Base-by-base conservation (phyloP, 495 filamentous ascomycete genomes). In the Lindgomyces ingoldianus region DNA sequence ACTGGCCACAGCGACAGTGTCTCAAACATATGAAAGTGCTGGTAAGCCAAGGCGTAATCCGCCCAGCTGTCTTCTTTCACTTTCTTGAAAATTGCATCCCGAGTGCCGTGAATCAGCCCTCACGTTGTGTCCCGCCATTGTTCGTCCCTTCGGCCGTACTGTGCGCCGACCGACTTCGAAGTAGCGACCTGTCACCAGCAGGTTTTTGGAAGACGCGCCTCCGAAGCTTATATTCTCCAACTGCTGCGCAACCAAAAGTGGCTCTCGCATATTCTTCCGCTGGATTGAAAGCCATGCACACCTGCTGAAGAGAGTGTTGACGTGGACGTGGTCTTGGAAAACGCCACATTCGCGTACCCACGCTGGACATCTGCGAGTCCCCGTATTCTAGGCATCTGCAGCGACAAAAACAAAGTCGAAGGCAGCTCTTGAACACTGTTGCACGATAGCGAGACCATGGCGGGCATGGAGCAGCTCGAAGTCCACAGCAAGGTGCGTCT, bases 401-500 rank as follows among this genome's bases (percentile, higher is more conserved):
- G 10, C 12, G 21, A 2, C 9, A 4, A 16, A 25, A 22, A 22
- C 2, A 30, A 11, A 52, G 22, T 27, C 18, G 22, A 19, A 47
- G 6, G 8, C 8, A 22, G 6, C 44, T 6, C n/a, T n/a, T n/a
- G n/a, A n/a, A n/a, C 19, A 3, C 26, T 27, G 42, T 49, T 25
- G 18, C 22, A 21, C 19, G 18, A 39, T 12, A 6, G 52, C 29
- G 33, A 16, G 58, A 57, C 50, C 49, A 95, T 96, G 90, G 91
- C 90, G 45, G 91, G 90, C 70, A 95, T 98, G 83, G 94, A 98
- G 81, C 91, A 96, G 80, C 79, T 98, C 65, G 94, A 97, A 76
- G 89, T 98, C 64, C 94, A 96, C 75, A 96, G 91, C 86, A 97
- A 92, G 86, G 94, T 95, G 81, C 63, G 83, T 67, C n/a, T 52